These are phyloP conservation scores for Sporothrix luriei DNA, from an alignment of 2,329 filamentous ascomycete genomes.

Conservation along the genomic window DNA sequence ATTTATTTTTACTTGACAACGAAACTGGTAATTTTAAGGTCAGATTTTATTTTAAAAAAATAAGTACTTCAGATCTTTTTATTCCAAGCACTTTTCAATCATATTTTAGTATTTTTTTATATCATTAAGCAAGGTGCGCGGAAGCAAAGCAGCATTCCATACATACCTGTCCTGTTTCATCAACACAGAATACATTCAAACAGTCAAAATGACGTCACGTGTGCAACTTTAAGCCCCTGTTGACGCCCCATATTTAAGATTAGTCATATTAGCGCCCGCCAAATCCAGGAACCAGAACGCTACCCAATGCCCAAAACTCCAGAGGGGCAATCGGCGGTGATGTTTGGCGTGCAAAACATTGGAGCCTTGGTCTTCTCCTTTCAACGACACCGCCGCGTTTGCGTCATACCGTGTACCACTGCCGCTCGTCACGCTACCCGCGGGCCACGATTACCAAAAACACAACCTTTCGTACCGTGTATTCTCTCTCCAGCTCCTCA, in stretches of 20 bases:
- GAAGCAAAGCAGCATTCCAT: too few relatives aligned
- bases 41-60: too few relatives aligned
- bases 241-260: background rate
- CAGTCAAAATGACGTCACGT: background rate
- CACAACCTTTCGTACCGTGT: background rate
- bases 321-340: constrained; percentile 27
- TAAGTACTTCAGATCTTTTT: too few relatives aligned
- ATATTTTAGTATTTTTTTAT: too few relatives aligned
- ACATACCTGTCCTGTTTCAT: too few relatives aligned
- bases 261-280: constrained; percentile 27
- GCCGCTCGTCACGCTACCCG: constrained; percentile 1
- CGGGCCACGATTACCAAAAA: background rate
- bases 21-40: too few relatives aligned
- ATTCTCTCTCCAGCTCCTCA: background rate
- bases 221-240: background rate
- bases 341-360: constrained; percentile 24
- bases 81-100: too few relatives aligned
- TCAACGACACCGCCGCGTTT: constrained; percentile 26
- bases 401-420: constrained; percentile 28
- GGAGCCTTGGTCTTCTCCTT: constrained; percentile 14
- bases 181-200: background rate
- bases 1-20: too few relatives aligned
- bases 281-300: constrained; percentile 17
- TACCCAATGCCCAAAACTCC: constrained; percentile 9
- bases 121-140: too few relatives aligned